Base-by-base conservation (phyloP, 345 rosid genomes). In the Citrus sp. region DNA sequence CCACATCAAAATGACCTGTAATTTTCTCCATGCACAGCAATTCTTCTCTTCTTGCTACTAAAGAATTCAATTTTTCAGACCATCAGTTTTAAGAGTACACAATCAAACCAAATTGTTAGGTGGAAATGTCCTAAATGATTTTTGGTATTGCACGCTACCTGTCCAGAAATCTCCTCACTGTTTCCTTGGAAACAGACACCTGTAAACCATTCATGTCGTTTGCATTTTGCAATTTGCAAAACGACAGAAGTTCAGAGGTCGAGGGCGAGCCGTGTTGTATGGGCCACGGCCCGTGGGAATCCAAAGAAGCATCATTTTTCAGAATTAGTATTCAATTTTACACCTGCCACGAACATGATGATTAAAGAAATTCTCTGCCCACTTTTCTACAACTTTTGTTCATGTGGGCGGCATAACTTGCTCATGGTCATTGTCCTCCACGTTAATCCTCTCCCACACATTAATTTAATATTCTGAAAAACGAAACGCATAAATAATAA, bases 381-480 rank as follows among this genome's bases (percentile, higher is more conserved):
- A 18, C 55, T 16, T 65, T 66, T n/a, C 56, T 4, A 65, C 49
- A 46, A 51, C 70, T n/a, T 65, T 8, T 0, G 13, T 24, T 49
- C 78, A 51, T 34, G 78, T n/a, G 72, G 72, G 73, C 35, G 16
- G 38, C 71, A 66, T 35, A 27, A 32, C 24, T 67, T 55, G 30
- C 35, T 76, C 25, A 5, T 24, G 49, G 62, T 76, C 25, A 18
- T 66, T 46, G 70, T 65, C 65, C 24, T 32, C 13, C 42, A 2
- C 12, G 6, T 49, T 5, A n/a, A 3, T 4, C 25, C n/a, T 22
- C n/a, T 21, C 25, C 32, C 30, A 0, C 30, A 63, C 65, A 24
- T 3, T 56, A 55, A 24, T 37, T 67, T 22, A 46, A 46, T 46
- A 46, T 46, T 46, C 13, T 46, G 0, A 46, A 46, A 13, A 13